A percentile compares a stretch with the other conserved stretches of the same genome.
These are phyloP conservation scores for Plasmodium gaboni DNA, from an alignment of 169 alveolate genomes.

Conservation along the genomic window DNA sequence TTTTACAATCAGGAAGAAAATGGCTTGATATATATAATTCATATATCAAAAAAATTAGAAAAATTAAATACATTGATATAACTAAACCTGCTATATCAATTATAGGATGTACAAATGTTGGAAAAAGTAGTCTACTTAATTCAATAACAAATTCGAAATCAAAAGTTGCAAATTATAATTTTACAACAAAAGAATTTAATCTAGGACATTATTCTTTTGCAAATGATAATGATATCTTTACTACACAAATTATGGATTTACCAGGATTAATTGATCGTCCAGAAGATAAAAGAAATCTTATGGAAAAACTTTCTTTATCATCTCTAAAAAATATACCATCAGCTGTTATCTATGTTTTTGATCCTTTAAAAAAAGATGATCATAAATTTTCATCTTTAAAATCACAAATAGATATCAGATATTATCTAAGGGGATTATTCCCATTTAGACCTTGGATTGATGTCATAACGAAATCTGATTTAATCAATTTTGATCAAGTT, in stretches of 20 bases:
- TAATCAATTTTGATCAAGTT: slow-evolving; percentile 28
- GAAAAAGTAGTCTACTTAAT: slow-evolving; percentile 64
- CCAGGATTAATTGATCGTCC: slow-evolving; percentile 72
- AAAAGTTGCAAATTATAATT: slow-evolving; percentile 56
- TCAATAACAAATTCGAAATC: slow-evolving; percentile 66
- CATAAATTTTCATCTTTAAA: slow-evolving; percentile 61
- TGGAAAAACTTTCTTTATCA: slow-evolving; percentile 65
- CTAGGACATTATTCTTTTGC: slow-evolving; percentile 74
- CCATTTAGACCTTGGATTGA: slow-evolving; percentile 76
- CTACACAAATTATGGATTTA: slow-evolving; percentile 71
- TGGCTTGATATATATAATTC: slow-evolving; percentile 64
- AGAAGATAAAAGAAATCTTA: slow-evolving; percentile 70
- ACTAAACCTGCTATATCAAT: slow-evolving; percentile 67
- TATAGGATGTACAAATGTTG: slow-evolving; percentile 74
- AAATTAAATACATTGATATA: slow-evolving; percentile 66
- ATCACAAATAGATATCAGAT: slow-evolving; percentile 65
- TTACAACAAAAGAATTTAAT: slow-evolving; percentile 67
- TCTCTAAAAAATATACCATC: slow-evolving; percentile 66
- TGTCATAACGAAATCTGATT: slow-evolving; percentile 60
- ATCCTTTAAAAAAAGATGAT: slow-evolving; percentile 65
- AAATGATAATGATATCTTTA: slow-evolving; percentile 38
- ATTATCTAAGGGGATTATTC: slow-evolving; percentile 63
- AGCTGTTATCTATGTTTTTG: slow-evolving; percentile 68
- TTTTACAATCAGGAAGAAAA: slow-evolving; percentile 68
- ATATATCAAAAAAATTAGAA: slow-evolving; percentile 49